Evolutionary conservation across 164 flowering plant genomes (phyloP), one percentile per base, ranked within the genome.

Genomic region (Vitis labrusca): DNA sequence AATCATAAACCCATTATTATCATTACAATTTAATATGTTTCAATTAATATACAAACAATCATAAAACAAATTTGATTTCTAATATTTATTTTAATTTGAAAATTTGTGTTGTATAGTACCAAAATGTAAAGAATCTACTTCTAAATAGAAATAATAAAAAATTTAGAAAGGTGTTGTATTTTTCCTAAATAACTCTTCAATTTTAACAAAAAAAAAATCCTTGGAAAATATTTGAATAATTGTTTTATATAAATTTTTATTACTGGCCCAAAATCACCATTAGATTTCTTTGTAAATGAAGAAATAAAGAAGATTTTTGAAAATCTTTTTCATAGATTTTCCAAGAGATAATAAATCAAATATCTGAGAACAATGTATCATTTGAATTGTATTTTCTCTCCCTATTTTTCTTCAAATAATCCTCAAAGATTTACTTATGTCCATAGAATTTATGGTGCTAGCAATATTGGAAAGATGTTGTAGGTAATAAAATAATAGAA

Each of bases 391-490:
- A 80, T 84, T 56, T 81, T 86, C 67, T 65, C 82, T 19, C 85
- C 85, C 16, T 78, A 82, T 17, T 71, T 86, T 50, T 85, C 88
- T 65, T 48, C 86, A 2, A 72, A 78, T 15, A 57, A 81, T 68
- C 84, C 85, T 23, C 70, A 78, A 62, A 79, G 80, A 76, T 86
- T 82, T 63, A 61, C 73, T 13, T 72, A 9, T 10, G 81, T 79
- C 63, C 88, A 86, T 69, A 72, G 52, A 70, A 75, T 84, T 65
- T 84, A 79, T 74, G 87, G 89, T 12, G 84, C 84, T 19, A 80
- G 84, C 76, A 87, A 82, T 52, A 67, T 83, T 57, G 73, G 30
- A 8, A 19, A 19, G 23, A 19, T 17, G 19, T 17, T 17, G 19
- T 0, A 17, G 19, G 19, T 17, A 17, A 17, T 17, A 17, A 17